These are phyloP conservation scores for Venturiaceae sp. DNA, from an alignment of 2,329 filamentous ascomycete species.

Conservation along the genomic window DNA sequence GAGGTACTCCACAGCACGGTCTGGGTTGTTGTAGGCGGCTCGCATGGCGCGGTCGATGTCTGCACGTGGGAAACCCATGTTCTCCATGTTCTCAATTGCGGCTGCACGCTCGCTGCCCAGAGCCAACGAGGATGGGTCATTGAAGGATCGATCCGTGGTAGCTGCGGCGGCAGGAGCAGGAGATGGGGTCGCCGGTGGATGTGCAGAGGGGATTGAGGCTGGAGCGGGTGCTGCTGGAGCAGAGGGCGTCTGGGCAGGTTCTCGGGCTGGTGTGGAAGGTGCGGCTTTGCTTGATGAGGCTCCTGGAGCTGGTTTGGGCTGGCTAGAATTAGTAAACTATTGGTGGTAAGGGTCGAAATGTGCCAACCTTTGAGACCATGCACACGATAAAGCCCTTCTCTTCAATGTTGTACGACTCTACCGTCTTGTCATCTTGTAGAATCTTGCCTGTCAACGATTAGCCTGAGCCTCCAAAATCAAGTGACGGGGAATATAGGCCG, in stretches of 20 bases:
- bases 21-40: constrained; percentile 92
- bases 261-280: constrained; percentile 46
- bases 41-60: constrained; percentile 93
- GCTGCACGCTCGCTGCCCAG: constrained; percentile 75
- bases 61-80: constrained; percentile 85
- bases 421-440: constrained; percentile 91
- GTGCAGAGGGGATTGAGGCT: constrained; percentile 28
- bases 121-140: constrained; percentile 72
- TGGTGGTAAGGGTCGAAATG: background rate
- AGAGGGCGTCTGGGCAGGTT: constrained; percentile 36
- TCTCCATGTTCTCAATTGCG: constrained; percentile 87
- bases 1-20: constrained; percentile 94
- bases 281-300: constrained; percentile 38
- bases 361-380: constrained; percentile 87
- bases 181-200: constrained; percentile 40
- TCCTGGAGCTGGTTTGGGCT: constrained; percentile 61
- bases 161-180: constrained; percentile 37
- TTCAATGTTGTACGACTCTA: constrained; percentile 96
- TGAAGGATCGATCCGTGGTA: constrained; percentile 35
- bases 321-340: constrained; percentile 14
- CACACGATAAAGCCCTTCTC: constrained; percentile 99
- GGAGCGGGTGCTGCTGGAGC: constrained; percentile 48
- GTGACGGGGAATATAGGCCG: background rate
- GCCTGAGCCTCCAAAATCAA: background rate
- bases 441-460: constrained; percentile 68